Evolutionary conservation across 352 stramenopile species (phyloP), one percentile per base, ranked within the genome.

Genomic region (Phytophthora megakarya): DNA sequence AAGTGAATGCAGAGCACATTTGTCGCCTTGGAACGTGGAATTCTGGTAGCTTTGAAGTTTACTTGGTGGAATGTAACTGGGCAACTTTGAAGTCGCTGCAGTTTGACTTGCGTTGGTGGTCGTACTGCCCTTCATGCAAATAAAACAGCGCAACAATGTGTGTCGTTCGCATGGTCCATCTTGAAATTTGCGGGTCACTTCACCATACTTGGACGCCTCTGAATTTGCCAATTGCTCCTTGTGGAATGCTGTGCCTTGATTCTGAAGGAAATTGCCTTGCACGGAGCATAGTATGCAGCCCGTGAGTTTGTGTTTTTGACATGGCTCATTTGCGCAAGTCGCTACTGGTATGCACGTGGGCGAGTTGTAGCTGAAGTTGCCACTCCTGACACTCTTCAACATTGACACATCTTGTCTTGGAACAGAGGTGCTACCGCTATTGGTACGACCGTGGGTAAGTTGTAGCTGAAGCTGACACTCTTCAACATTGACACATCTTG

Each of bases 281-380:
- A 74, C 69, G 0, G 73, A 67, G 65, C 84, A 93, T 5, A 93
- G 38, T 25, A 93, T 80, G 26, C 84, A 93, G 1, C 75, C 78
- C 13, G 79, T 73, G 3, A 92, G 67, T 16, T 74, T 84, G 60
- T 93, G 84, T 28, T 88, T 89, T 9, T 32, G 37, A 13, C 82
- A 89, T 1, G 19, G n/a, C 18, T 54, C 54, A 9, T 32, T 46
- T 13, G 28, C n/a, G 16, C 35, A 12, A 16, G 8, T 38, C 2
- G 35, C 7, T 50, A 16, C 47, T 44, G 38, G 32, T 23, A 47
- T 1, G n/a, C 32, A 50, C 13, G 28, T 19, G 3, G 56, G 60
- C 3, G 47, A 23, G 30, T 30, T 50, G 30, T 61, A 62, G 26
- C 15, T 70, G 22, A 46, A 42, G 21, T 35, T 65, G 21, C 59